Percentiles rank a stretch among this genome's conserved stretches.
Evolutionary conservation across 805 yeast genomes (phyloP).

Genomic region (Yueomyces sp.): DNA sequence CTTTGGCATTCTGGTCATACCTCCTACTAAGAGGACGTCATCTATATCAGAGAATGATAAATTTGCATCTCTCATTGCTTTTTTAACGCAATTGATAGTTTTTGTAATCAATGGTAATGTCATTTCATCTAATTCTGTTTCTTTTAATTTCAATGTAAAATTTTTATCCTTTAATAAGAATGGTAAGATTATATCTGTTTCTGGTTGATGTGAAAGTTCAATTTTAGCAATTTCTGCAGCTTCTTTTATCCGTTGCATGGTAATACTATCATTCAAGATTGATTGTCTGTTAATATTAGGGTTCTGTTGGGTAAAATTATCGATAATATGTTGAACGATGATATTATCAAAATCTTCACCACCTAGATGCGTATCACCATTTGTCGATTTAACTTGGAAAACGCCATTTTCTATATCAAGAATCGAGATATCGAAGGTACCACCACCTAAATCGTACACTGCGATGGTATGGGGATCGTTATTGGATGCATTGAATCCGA

Average conservation of each 20-base stretch:
- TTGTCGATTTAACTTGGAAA: conserved; percentile 70
- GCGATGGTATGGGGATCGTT: conserved; percentile 28
- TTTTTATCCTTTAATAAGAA: conserved; percentile 53
- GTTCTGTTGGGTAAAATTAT: conserved; percentile 39
- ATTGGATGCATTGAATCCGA: conserved; percentile 49
- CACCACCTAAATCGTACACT: conserved; percentile 71
- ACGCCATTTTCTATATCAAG: conserved; percentile 70
- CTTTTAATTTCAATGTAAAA: conserved; percentile 43
- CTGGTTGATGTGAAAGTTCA: conserved; percentile 52
- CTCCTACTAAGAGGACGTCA: conserved; percentile 71
- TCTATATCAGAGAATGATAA: conserved; percentile 48
- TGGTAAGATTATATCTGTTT: conserved; percentile 55
- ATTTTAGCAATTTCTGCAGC: conserved; percentile 71
- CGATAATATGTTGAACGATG: conserved; percentile 42
- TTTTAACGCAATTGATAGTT: conserved; percentile 61
- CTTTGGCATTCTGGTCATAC: conserved; percentile 86
- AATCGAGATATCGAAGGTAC: conserved; percentile 72
- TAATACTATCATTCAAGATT: conserved; percentile 34
- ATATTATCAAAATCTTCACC: conserved; percentile 77
- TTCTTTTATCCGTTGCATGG: conserved; percentile 65
- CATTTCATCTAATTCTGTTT: conserved; percentile 55
- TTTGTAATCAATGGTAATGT: conserved; percentile 51
- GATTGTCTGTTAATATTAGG: conserved; percentile 26
- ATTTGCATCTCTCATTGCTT: conserved; percentile 64
- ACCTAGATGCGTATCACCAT: conserved; percentile 76